Conservation (phyloP, 2,329 filamentous ascomycete species). For the Fusarium pininemorale region DNA sequence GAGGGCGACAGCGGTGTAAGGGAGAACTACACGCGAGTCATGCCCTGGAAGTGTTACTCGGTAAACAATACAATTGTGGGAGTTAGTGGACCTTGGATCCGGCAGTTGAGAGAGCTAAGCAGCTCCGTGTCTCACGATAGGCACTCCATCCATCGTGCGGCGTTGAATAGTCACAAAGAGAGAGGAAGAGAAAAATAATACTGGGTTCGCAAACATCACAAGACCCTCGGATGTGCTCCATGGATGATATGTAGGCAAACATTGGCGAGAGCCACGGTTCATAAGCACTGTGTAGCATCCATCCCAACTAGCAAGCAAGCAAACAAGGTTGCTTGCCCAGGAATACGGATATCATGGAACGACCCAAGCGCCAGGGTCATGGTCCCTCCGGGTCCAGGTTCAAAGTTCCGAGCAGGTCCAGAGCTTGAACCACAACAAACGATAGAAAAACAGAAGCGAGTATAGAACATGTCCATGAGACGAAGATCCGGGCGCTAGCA, state of each 20-base stretch:
- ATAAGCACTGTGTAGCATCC: slow-evolving; percentile 27
- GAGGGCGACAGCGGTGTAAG: slow-evolving; percentile 20
- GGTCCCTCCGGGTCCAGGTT: slow-evolving; percentile 6
- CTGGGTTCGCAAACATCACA: neutral
- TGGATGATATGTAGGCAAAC: slow-evolving; percentile 15
- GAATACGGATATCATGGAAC: slow-evolving; percentile 4
- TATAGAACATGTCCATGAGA: neutral
- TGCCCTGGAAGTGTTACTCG: slow-evolving; percentile 11
- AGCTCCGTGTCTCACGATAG: neutral
- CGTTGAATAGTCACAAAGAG: neutral
- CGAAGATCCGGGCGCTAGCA: neutral
- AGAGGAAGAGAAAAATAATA: neutral
- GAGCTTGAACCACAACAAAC: neutral
- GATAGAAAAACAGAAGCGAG: neutral
- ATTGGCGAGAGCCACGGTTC: neutral
- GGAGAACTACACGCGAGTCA: slow-evolving; percentile 26
- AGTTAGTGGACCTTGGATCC: slow-evolving; percentile 21
- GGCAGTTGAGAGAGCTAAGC: slow-evolving; percentile 24
- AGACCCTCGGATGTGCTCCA: slow-evolving; percentile 17
- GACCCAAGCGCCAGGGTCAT: slow-evolving; percentile 25
- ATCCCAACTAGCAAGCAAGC: neutral
- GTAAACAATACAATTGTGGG: slow-evolving; percentile 9
- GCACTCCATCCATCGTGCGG: neutral
- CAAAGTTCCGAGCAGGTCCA: slow-evolving; percentile 1
- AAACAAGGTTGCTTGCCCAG: slow-evolving; percentile 1